Percentiles rank a stretch among this genome's conserved stretches.
Conservation (phyloP, 1,284 basidiomycete species). For the Apiotrichum gracile region DNA sequence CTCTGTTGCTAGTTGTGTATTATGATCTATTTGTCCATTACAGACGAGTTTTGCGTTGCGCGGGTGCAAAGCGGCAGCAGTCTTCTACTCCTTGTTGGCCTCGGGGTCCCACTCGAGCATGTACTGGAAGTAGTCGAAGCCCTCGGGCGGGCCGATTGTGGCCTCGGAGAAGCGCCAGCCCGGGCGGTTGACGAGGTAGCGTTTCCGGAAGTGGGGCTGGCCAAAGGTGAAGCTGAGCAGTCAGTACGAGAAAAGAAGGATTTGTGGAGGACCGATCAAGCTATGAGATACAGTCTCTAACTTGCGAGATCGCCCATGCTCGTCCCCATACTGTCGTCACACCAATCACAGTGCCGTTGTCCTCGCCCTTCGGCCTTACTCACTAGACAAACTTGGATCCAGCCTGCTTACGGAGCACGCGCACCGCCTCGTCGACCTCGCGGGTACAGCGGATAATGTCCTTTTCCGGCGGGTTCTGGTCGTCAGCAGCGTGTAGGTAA, state of each 20-base stretch:
- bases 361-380: too few relatives aligned
- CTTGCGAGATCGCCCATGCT: too few relatives aligned
- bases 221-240: slow-evolving; percentile 65
- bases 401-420: slow-evolving; percentile 57
- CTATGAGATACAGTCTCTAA: too few relatives aligned
- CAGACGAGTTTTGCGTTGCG: background rate
- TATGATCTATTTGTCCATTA: background rate
- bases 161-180: slow-evolving; percentile 31
- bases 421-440: slow-evolving; percentile 73
- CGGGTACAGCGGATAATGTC: slow-evolving; percentile 68
- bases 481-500: background rate
- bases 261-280: too few relatives aligned
- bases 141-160: slow-evolving; percentile 54
- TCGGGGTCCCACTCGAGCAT: slow-evolving; percentile 42
- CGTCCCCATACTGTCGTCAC: too few relatives aligned
- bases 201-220: slow-evolving; percentile 80
- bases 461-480: slow-evolving; percentile 70
- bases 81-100: background rate
- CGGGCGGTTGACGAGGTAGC: slow-evolving; percentile 52
- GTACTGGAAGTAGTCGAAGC: slow-evolving; percentile 82
- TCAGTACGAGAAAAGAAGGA: too few relatives aligned
- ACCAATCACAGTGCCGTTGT: too few relatives aligned
- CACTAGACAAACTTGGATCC: slow-evolving; percentile 66
- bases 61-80: background rate
- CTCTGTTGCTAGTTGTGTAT: slow-evolving; percentile 1